Evolutionary conservation across 2,329 filamentous ascomycete species (phyloP).

Genomic region (Aspergillus flavus): DNA sequence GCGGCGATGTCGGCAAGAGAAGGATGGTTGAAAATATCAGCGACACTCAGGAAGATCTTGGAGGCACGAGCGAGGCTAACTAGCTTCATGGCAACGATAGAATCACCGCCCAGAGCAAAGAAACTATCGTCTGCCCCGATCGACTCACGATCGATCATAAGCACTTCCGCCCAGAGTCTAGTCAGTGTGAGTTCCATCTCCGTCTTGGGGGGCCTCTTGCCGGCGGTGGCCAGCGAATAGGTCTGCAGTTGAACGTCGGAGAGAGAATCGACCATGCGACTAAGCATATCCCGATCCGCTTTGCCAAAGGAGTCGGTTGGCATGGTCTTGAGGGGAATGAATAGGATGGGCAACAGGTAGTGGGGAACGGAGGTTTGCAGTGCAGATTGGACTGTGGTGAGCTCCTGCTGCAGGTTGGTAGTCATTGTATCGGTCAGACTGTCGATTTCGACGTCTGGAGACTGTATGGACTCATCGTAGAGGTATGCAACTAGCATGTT

Average conservation of each 20-base stretch:
- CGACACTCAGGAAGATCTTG: not conserved
- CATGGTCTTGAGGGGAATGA: not conserved
- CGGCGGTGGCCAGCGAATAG: not conserved
- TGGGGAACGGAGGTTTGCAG: not conserved
- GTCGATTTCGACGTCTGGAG: not conserved
- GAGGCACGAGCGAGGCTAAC: constrained; percentile 18
- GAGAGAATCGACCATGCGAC: not conserved
- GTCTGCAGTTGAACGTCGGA: not conserved
- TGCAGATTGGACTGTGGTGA: not conserved
- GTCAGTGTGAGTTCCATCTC: not conserved
- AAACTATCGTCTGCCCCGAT: constrained; percentile 19
- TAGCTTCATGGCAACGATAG: constrained; percentile 28
- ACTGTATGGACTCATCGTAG: not conserved
- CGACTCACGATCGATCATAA: constrained; percentile 10
- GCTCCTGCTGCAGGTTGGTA: not conserved
- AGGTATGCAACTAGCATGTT: not conserved
- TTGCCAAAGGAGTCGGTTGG: not conserved
- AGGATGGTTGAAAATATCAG: not conserved
- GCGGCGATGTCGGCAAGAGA: not conserved
- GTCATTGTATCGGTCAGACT: not conserved
- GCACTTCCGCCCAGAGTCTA: constrained; percentile 4
- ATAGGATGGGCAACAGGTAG: not conserved
- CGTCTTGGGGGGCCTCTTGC: not conserved
- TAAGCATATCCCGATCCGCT: not conserved
- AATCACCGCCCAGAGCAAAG: constrained; percentile 25